These are phyloP conservation scores for Amphibolis antarctica DNA, from an alignment of 106 monocot genomes.

Conservation along the genomic window DNA sequence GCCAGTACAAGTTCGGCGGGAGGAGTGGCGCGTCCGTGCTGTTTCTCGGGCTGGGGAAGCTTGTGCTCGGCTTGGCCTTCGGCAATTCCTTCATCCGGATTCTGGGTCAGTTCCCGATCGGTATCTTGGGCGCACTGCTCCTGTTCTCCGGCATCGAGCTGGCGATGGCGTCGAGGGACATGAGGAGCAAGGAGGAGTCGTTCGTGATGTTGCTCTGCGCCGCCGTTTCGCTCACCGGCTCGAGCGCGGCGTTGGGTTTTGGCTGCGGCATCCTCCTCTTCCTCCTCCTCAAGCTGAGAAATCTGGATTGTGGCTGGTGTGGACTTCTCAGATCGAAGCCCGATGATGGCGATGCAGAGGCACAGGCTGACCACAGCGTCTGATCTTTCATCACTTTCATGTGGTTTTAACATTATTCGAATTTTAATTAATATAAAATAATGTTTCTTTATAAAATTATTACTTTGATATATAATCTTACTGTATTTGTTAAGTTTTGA, in stretches of 20 bases:
- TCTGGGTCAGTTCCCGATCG: constrained; percentile 61
- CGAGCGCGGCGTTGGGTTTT: constrained; percentile 80
- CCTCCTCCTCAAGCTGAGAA: constrained; percentile 47
- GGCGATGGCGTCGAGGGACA: constrained; percentile 92
- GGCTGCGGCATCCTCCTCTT: constrained; percentile 45
- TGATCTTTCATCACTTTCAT: too few species aligned
- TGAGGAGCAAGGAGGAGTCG: constrained; percentile 76
- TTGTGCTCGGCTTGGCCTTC: constrained; percentile 49
- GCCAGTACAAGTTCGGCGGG: constrained; percentile 91
- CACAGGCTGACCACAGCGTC: too few species aligned
- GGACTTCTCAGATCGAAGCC: too few species aligned
- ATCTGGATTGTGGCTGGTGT: not conserved
- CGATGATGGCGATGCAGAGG: too few species aligned
- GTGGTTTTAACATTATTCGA: too few species aligned
- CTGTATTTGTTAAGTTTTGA: too few species aligned
- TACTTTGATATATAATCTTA: too few species aligned
- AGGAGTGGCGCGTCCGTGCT: constrained; percentile 74
- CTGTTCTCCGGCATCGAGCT: constrained; percentile 88
- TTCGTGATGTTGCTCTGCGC: constrained; percentile 90
- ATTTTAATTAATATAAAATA: too few species aligned
- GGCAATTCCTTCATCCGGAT: constrained; percentile 75
- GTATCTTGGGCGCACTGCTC: constrained; percentile 77
- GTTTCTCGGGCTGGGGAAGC: constrained; percentile 61
- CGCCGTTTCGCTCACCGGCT: constrained; percentile 72
- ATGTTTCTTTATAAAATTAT: too few species aligned